Conservation (phyloP, 2,329 filamentous ascomycete species). For the Diaporthe vaccinii region DNA sequence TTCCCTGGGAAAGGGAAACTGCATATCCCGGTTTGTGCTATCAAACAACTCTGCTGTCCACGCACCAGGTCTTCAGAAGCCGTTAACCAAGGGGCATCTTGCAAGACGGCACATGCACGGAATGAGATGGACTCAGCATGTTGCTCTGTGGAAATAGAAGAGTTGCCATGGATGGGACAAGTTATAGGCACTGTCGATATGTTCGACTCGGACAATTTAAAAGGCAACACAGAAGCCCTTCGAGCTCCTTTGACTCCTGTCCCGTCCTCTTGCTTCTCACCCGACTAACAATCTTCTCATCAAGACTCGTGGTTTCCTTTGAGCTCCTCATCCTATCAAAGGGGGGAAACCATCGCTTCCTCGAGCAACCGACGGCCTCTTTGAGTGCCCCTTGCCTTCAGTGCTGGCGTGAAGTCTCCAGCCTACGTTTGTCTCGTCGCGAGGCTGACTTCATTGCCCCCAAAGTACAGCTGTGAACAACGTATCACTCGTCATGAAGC, state of each 20-base stretch:
- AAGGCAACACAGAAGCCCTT: neutral
- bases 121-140: neutral
- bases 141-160: neutral
- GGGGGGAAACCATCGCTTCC: neutral
- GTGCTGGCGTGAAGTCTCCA: neutral
- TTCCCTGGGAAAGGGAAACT: conserved; percentile 10
- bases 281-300: neutral
- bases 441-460: neutral
- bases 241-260: neutral
- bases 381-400: neutral
- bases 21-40: conserved; percentile 31
- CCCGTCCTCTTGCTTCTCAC: neutral
- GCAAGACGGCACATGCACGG: neutral
- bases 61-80: neutral
- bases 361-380: neutral
- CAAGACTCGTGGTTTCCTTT: neutral
- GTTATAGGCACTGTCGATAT: neutral
- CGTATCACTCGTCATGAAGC: neutral
- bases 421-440: neutral
- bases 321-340: neutral
- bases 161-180: neutral
- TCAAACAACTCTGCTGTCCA: conserved; percentile 28
- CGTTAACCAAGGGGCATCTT: too few relatives aligned
- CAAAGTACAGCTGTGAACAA: neutral
- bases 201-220: neutral